Conservation (phyloP, 805 yeast species). For the Grigorovia humatica region DNA sequence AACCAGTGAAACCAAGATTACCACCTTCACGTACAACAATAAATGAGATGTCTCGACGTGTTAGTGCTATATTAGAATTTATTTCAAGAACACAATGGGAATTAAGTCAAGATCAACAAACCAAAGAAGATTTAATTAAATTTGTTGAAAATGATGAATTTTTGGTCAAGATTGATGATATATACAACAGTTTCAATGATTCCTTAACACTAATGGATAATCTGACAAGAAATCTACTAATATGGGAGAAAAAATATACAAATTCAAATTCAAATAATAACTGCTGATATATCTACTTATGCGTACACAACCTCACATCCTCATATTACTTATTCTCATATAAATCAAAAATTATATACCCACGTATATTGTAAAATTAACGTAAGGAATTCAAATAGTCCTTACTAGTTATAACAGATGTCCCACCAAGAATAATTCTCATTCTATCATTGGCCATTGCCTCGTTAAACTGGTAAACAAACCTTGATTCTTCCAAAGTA, state of each 20-base stretch:
- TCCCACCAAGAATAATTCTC: slow-evolving; percentile 74
- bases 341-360: too few relatives aligned
- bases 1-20: slow-evolving; percentile 72
- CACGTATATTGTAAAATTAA: not conserved
- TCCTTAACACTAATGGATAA: slow-evolving; percentile 60
- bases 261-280: slow-evolving; percentile 12
- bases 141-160: slow-evolving; percentile 35
- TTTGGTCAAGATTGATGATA: slow-evolving; percentile 31
- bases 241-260: slow-evolving; percentile 69
- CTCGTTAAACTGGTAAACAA: slow-evolving; percentile 60
- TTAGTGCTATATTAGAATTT: slow-evolving; percentile 85
- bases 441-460: slow-evolving; percentile 38
- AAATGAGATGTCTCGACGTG: slow-evolving; percentile 78
- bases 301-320: not conserved
- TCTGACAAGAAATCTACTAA: slow-evolving; percentile 56
- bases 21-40: slow-evolving; percentile 69
- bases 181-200: slow-evolving; percentile 44
- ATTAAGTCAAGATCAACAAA: slow-evolving; percentile 60
- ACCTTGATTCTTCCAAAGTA: slow-evolving; percentile 84
- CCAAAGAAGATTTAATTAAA: slow-evolving; percentile 39
- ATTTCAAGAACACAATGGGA: slow-evolving; percentile 81
- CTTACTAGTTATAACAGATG: slow-evolving; percentile 42
- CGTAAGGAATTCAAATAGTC: slow-evolving; percentile 27
- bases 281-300: not conserved
- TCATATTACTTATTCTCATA: not conserved